Conservation (phyloP, 352 stramenopile species). For the Globisporangium lucens region DNA sequence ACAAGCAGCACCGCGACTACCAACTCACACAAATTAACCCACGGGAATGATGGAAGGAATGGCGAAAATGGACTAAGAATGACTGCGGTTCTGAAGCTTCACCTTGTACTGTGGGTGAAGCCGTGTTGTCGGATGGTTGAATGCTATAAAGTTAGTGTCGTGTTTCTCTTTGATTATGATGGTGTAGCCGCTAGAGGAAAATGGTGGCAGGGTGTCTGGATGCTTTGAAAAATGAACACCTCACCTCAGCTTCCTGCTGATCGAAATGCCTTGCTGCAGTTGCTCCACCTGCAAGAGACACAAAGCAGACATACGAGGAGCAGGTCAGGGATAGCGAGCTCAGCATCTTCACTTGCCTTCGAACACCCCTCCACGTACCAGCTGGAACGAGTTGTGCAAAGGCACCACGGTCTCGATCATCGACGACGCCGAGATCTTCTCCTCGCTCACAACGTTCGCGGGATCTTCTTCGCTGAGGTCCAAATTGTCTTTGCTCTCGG, state of each 20-base stretch:
- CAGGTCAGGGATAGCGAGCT: not conserved
- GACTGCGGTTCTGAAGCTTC: not conserved
- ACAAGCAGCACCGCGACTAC: not conserved
- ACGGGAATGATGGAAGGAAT: not conserved
- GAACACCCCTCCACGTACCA: constrained; percentile 34
- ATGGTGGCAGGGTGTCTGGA: not conserved
- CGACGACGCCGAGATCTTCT: constrained; percentile 63
- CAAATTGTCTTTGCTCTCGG: constrained; percentile 15
- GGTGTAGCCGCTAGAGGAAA: not conserved
- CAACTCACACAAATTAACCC: not conserved
- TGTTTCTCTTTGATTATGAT: not conserved
- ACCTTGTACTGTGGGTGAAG: not conserved
- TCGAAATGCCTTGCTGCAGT: constrained; percentile 52
- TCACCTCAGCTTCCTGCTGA: constrained; percentile 40
- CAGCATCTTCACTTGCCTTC: not conserved
- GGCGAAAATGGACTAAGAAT: not conserved
- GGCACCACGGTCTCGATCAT: constrained; percentile 75
- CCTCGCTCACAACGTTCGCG: constrained; percentile 32
- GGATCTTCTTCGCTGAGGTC: constrained; percentile 29
- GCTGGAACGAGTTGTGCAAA: constrained; percentile 59
- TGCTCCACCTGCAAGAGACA: constrained; percentile 34
- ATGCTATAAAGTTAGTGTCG: constrained; percentile 10
- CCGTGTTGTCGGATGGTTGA: not conserved
- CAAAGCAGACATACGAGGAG: not conserved
- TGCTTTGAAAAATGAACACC: not conserved